Conservation (phyloP, 2,329 filamentous ascomycete genomes). For the Aspergillus sp. region DNA sequence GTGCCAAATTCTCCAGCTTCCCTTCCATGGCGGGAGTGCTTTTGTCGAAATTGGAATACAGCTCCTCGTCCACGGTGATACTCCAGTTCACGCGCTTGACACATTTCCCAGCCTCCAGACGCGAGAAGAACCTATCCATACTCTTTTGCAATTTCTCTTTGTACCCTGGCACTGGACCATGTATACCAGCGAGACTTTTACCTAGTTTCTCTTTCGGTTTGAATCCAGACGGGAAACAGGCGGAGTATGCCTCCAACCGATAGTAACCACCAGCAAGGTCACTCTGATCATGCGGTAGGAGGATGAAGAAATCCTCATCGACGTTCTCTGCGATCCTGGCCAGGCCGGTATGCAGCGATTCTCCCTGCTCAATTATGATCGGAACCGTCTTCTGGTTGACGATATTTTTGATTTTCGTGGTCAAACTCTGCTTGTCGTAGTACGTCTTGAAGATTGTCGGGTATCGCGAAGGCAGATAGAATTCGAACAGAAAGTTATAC, state of each 20-base stretch:
- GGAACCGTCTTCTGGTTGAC: not conserved
- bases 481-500: not conserved
- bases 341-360: not conserved
- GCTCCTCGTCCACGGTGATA: not conserved
- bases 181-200: constrained; percentile 17
- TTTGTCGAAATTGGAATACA: too few relatives aligned
- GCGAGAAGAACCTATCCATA: constrained; percentile 31
- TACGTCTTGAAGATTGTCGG: not conserved
- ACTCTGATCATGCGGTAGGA: not conserved
- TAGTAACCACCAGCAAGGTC: constrained; percentile 4
- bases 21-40: too few relatives aligned
- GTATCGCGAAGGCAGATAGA: not conserved
- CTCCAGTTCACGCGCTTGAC: constrained; percentile 19
- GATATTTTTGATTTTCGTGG: not conserved
- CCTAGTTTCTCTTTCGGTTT: constrained; percentile 15
- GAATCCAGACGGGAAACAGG: constrained; percentile 20
- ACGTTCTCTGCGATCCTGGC: not conserved
- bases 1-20: too few relatives aligned
- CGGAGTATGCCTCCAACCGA: constrained; percentile 14
- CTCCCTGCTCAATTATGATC: not conserved
- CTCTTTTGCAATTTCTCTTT: constrained; percentile 28
- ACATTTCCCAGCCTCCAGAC: constrained; percentile 22
- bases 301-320: constrained; percentile 4
- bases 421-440: not conserved
- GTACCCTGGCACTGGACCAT: constrained; percentile 24